These are phyloP conservation scores for Aphanomyces stellatus DNA, from an alignment of 352 stramenopile genomes.

Conservation along the genomic window DNA sequence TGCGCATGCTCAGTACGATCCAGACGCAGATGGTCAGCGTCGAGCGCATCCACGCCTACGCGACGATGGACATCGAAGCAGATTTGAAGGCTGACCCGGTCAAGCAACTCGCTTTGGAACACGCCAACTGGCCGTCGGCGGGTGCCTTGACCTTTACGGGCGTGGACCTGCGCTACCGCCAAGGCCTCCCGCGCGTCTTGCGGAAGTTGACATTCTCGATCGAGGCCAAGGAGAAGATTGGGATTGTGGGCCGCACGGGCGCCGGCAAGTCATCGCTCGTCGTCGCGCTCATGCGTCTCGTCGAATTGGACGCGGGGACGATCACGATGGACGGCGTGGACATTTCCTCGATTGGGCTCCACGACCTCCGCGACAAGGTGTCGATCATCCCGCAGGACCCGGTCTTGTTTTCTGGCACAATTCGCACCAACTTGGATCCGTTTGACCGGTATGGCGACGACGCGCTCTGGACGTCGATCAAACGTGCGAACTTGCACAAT, in stretches of 20 bases:
- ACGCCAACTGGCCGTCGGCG: background rate
- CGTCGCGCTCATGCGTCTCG: slow-evolving; percentile 61
- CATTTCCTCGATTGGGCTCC: slow-evolving; percentile 21
- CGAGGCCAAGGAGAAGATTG: slow-evolving; percentile 68
- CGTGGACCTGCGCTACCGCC: slow-evolving; percentile 57
- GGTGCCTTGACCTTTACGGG: slow-evolving; percentile 20
- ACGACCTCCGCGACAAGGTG: background rate
- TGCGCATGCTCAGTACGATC: slow-evolving; percentile 76
- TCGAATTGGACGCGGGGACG: slow-evolving; percentile 49
- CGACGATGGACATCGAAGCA: background rate
- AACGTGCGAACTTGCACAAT: slow-evolving; percentile 19
- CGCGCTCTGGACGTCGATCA: slow-evolving; percentile 78
- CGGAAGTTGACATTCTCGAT: slow-evolving; percentile 13
- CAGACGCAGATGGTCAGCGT: slow-evolving; percentile 83
- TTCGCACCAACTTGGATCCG: slow-evolving; percentile 90
- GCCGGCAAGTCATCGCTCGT: slow-evolving; percentile 58
- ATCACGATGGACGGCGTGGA: slow-evolving; percentile 72
- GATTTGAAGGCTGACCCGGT: background rate
- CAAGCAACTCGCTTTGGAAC: background rate
- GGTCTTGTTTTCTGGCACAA: slow-evolving; percentile 73
- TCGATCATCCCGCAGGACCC: slow-evolving; percentile 55
- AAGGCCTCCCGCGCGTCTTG: slow-evolving; percentile 27
- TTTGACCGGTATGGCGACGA: slow-evolving; percentile 83
- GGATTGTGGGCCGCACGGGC: slow-evolving; percentile 66
- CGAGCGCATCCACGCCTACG: slow-evolving; percentile 25